These are phyloP conservation scores for Anthracocystis setariae DNA, from an alignment of 1,284 basidiomycete species.

Conservation along the genomic window DNA sequence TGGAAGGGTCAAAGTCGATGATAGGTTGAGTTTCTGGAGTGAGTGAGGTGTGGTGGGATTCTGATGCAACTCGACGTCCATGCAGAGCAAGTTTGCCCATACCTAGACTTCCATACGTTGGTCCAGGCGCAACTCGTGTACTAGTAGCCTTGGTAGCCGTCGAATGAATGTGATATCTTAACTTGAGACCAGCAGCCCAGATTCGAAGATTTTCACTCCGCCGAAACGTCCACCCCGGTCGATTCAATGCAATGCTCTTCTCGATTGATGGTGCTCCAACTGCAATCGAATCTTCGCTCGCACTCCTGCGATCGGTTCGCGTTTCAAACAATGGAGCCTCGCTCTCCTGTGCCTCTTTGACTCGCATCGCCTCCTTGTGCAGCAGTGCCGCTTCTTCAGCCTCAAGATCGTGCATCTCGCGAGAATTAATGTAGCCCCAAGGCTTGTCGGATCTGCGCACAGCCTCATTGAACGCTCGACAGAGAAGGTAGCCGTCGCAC, in stretches of 20 bases:
- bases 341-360: slow-evolving; percentile 67
- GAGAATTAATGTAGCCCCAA: slow-evolving; percentile 84
- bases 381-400: slow-evolving; percentile 69
- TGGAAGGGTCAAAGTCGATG: slow-evolving; percentile 75
- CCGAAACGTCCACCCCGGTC: slow-evolving; percentile 52
- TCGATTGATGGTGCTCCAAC: neutral
- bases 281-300: slow-evolving; percentile 3
- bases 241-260: neutral
- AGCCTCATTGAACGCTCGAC: slow-evolving; percentile 80
- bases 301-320: slow-evolving; percentile 7
- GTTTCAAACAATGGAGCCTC: slow-evolving; percentile 63
- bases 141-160: slow-evolving; percentile 17
- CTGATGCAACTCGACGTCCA: slow-evolving; percentile 29
- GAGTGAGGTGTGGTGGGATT: slow-evolving; percentile 11
- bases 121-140: slow-evolving; percentile 1
- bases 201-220: slow-evolving; percentile 50
- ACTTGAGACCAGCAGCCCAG: slow-evolving; percentile 48
- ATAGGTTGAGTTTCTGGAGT: slow-evolving; percentile 1
- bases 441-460: slow-evolving; percentile 81
- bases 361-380: slow-evolving; percentile 21
- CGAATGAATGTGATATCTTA: slow-evolving; percentile 45
- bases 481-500: slow-evolving; percentile 79
- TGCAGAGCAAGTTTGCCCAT: slow-evolving; percentile 44
- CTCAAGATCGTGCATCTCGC: slow-evolving; percentile 74
- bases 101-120: slow-evolving; percentile 28